These are phyloP conservation scores for Arachnopeziza araneosa DNA, from an alignment of 2,329 filamentous ascomycete genomes.

Conservation along the genomic window DNA sequence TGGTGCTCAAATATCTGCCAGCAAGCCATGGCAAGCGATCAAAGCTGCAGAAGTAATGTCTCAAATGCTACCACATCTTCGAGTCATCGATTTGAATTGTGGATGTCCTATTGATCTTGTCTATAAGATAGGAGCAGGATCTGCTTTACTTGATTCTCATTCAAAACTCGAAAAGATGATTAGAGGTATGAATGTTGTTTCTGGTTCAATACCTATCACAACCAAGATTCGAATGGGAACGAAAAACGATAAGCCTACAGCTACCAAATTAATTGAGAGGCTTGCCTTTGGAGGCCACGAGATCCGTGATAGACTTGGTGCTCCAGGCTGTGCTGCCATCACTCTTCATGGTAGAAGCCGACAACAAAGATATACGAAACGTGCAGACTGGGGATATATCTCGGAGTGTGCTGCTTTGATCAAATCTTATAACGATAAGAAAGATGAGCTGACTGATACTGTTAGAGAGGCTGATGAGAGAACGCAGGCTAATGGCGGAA, in stretches of 20 bases:
- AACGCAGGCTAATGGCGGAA: conserved; percentile 62
- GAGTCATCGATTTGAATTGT: conserved; percentile 92
- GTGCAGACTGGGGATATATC: conserved; percentile 94
- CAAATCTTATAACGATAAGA: conserved; percentile 68
- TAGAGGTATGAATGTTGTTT: conserved; percentile 91
- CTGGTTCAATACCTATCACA: conserved; percentile 83
- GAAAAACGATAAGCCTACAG: conserved; percentile 70
- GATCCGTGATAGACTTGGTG: conserved; percentile 61
- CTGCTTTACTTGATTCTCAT: conserved; percentile 81
- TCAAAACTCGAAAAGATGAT: conserved; percentile 92
- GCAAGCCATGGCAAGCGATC: conserved; percentile 83
- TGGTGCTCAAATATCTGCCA: conserved; percentile 86
- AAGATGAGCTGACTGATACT: conserved; percentile 67
- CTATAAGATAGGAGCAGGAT: conserved; percentile 81
- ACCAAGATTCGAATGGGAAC: conserved; percentile 94
- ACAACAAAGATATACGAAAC: conserved; percentile 88
- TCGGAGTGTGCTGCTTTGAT: conserved; percentile 82
- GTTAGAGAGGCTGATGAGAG: conserved; percentile 69
- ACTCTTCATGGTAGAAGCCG: conserved; percentile 90
- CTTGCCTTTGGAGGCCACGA: conserved; percentile 76
- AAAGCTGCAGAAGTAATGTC: conserved; percentile 83
- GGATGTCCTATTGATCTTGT: conserved; percentile 96
- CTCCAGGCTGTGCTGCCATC: conserved; percentile 86
- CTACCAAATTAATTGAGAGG: conserved; percentile 74
- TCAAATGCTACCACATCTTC: conserved; percentile 71